These are phyloP conservation scores for Piedraia hortae DNA, from an alignment of 2,329 filamentous ascomycete species.

Conservation along the genomic window DNA sequence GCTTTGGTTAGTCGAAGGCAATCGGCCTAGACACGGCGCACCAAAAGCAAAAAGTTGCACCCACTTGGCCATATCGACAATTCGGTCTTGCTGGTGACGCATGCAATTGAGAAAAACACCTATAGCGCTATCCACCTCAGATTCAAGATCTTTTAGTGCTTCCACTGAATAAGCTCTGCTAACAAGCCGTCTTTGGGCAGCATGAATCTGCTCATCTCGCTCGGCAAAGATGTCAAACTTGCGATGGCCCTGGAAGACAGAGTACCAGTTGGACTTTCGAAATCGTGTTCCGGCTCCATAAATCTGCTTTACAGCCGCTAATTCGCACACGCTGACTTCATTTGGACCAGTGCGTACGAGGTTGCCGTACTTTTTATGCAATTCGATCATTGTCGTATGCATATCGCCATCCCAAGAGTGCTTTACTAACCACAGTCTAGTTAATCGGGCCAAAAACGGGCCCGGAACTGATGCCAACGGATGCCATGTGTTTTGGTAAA, in stretches of 20 bases:
- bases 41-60: constrained; percentile 17
- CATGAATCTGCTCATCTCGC: constrained; percentile 13
- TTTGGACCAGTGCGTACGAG: constrained; percentile 11
- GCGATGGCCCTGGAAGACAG: constrained; percentile 14
- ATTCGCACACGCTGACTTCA: constrained; percentile 10
- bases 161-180: constrained; percentile 14
- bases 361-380: constrained; percentile 9
- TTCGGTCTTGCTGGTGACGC: constrained; percentile 5
- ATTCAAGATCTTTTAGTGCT: constrained; percentile 14
- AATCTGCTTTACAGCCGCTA: constrained; percentile 9
- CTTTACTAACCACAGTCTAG: constrained; percentile 10
- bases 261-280: constrained; percentile 17
- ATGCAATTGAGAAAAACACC: constrained; percentile 13
- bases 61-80: constrained; percentile 14
- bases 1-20: background rate
- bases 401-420: constrained; percentile 11
- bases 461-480: constrained; percentile 8
- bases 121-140: constrained; percentile 15
- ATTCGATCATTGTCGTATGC: constrained; percentile 7
- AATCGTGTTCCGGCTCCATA: constrained; percentile 16
- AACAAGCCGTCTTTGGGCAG: constrained; percentile 11
- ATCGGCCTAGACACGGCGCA: constrained; percentile 2
- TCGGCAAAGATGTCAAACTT: constrained; percentile 17
- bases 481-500: constrained; percentile 8
- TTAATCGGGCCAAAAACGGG: constrained; percentile 7